Evolutionary conservation across 768 basidiomycete species (phyloP), one percentile per base, ranked within the genome.

Genomic region (Boletus rubescentipes): DNA sequence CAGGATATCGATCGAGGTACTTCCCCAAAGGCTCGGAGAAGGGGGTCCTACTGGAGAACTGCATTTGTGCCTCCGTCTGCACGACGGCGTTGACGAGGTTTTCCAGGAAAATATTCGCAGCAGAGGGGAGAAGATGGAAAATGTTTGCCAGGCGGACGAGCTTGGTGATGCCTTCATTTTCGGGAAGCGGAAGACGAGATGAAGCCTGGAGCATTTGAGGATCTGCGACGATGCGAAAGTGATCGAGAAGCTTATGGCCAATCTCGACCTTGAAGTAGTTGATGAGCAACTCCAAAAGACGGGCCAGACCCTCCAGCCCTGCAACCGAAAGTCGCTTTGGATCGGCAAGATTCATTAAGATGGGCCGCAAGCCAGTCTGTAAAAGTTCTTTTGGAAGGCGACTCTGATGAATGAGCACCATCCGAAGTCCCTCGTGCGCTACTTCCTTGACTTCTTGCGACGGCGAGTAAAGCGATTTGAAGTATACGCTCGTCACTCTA

Each of bases 181-280:
- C 93, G 15, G 84, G 80, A 21, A 92, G 75, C 1, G 93, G 91
- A 5, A 89, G 79, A 53, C 85, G 83, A 0, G 93, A 85, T 0
- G 94, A 89, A 43, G 83, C 84, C 53, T 82, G 80, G 26, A 98
- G 79, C 76, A 91, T 86, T 59, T 87, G 86, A 14, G 92, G 88
- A 64, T 96, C 93, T 23, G 96, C 91, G 20, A 99, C 87, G 35
- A 89, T 85, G 39, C 88, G 86, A 74, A 96, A 98, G 68, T 99
- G 97, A 63, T 98, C 97, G 20, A 99, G 78, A 8, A 99, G 83
- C 72, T 99, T 99, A 70, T 91, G 84, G 1, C 97, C 97, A 55
- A 99, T 98, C 75, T 99, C 97, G 16, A 99, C 96, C 70, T 98
- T 98, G 85, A 99, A 99, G 73, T 99, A 98, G 69, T 98, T 98